Conservation (phyloP, 2,329 filamentous ascomycete genomes). For the Orbilia quercus region DNA sequence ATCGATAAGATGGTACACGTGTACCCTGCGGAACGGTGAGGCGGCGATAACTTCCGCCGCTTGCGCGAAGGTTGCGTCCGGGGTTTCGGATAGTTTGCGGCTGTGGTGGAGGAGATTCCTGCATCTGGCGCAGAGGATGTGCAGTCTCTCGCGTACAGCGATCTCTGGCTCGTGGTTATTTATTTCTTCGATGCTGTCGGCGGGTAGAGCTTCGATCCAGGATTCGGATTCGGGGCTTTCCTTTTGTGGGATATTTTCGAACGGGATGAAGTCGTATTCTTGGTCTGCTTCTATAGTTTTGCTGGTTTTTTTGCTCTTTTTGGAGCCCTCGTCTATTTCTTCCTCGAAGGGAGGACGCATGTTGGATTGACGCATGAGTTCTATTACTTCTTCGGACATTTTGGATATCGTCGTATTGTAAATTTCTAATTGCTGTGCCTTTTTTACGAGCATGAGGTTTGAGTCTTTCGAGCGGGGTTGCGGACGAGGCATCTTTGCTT, state of each 20-base stretch:
- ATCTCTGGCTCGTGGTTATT: constrained; percentile 16
- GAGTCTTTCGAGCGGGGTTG: constrained; percentile 64
- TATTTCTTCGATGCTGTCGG: not conserved
- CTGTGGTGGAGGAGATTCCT: constrained; percentile 83
- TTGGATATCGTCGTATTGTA: constrained; percentile 22
- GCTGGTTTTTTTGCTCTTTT: constrained; percentile 10
- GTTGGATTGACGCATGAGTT: constrained; percentile 34
- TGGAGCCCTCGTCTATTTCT: constrained; percentile 2
- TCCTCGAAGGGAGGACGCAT: constrained; percentile 35
- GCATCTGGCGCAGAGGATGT: constrained; percentile 81
- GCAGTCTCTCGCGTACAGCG: constrained; percentile 64
- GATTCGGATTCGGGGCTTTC: constrained; percentile 15
- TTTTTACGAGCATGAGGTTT: constrained; percentile 62
- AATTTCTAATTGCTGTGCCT: constrained; percentile 56
- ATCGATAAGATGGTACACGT: constrained; percentile 94
- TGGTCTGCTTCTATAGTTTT: constrained; percentile 1
- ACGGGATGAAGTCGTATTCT: constrained; percentile 10
- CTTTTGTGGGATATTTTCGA: constrained; percentile 7
- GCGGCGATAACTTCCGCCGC: constrained; percentile 86
- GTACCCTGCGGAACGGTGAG: constrained; percentile 88
- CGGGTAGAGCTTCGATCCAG: constrained; percentile 20
- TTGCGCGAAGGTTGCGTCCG: constrained; percentile 76
- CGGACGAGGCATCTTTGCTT: constrained; percentile 40
- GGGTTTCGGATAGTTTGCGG: constrained; percentile 65
- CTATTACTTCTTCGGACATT: constrained; percentile 45